Percentiles rank a stretch among this genome's conserved stretches.
phyloP scores from a whole-genome alignment of 2,329 filamentous ascomycete species.

The Pseudogymnoascus sp. region DNA sequence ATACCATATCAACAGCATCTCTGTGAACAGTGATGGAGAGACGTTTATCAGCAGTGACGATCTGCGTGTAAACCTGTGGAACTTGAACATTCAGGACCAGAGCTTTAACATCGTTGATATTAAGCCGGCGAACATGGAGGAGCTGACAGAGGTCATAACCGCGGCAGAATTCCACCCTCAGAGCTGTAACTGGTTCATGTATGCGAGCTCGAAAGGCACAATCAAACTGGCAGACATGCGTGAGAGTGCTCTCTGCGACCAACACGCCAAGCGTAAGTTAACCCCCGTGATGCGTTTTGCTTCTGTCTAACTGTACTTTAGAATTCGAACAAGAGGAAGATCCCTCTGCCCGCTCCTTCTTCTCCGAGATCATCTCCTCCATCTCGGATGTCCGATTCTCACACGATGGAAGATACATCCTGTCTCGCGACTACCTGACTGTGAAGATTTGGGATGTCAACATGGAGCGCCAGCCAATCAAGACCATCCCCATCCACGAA shows the following conservation, averaged over 20 bases:
- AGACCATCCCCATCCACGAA: slow-evolving; percentile 98
- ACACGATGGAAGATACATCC: slow-evolving; percentile 89
- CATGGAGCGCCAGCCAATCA: slow-evolving; percentile 95
- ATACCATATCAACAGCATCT: slow-evolving; percentile 99
- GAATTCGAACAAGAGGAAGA: slow-evolving; percentile 99
- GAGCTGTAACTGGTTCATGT: slow-evolving; percentile 99
- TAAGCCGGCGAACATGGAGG: slow-evolving; percentile 99
- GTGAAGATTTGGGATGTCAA: slow-evolving; percentile 99
- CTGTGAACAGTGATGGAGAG: slow-evolving; percentile 98
- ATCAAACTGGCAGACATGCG: slow-evolving; percentile 99
- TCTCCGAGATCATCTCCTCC: slow-evolving; percentile 98
- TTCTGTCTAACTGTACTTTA: slow-evolving; percentile 32
- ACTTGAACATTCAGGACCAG: slow-evolving; percentile 97
- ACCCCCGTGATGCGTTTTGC: neutral
- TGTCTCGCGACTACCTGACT: slow-evolving; percentile 94
- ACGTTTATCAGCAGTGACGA: slow-evolving; percentile 99
- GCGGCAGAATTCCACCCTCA: slow-evolving; percentile 94
- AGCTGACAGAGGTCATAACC: slow-evolving; percentile 96
- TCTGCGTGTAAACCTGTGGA: slow-evolving; percentile 96
- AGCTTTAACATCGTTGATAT: slow-evolving; percentile 99
- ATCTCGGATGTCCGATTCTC: slow-evolving; percentile 99
- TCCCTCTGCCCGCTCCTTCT: slow-evolving; percentile 92
- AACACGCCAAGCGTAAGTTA: slow-evolving; percentile 76
- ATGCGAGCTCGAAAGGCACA: slow-evolving; percentile 96
- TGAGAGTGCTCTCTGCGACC: slow-evolving; percentile 89